Evolutionary conservation across 129 eudicot species (phyloP).

Genomic region (Helichrysum umbraculigerum): DNA sequence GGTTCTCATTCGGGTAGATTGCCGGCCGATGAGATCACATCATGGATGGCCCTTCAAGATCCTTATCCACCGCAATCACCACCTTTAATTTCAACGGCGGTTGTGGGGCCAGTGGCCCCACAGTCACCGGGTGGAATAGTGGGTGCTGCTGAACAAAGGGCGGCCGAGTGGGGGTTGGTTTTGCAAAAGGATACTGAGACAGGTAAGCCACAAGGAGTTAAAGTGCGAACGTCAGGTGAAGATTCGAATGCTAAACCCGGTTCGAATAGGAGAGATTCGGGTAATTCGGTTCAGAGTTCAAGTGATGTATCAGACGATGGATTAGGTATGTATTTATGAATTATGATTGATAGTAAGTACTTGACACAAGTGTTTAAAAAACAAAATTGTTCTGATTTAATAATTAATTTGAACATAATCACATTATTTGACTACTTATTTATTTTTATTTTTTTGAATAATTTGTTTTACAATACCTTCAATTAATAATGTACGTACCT

Average conservation of each 20-base stretch:
- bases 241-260: constrained; percentile 51
- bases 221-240: constrained; percentile 81
- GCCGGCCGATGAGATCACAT: constrained; percentile 45
- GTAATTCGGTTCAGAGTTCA: constrained; percentile 72
- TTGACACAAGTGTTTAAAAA: too few species aligned
- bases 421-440: too few species aligned
- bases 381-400: not conserved
- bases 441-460: too few species aligned
- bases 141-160: constrained; percentile 79
- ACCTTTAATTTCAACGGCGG: not conserved
- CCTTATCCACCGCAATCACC: constrained; percentile 32
- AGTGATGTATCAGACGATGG: constrained; percentile 81
- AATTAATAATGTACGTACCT: too few species aligned
- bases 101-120: constrained; percentile 22
- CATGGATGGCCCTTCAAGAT: constrained; percentile 93
- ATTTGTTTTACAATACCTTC: too few species aligned
- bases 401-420: not conserved
- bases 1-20: constrained; percentile 41
- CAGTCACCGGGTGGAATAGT: constrained; percentile 41
- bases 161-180: constrained; percentile 98
- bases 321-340: constrained; percentile 32
- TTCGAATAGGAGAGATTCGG: constrained; percentile 62
- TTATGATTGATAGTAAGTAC: too few species aligned
- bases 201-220: constrained; percentile 79
- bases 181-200: constrained; percentile 78